A percentile compares a stretch with the other conserved stretches of the same genome.
Evolutionary conservation across 2,329 filamentous ascomycete genomes (phyloP).

Genomic region (Fusarium concolor): DNA sequence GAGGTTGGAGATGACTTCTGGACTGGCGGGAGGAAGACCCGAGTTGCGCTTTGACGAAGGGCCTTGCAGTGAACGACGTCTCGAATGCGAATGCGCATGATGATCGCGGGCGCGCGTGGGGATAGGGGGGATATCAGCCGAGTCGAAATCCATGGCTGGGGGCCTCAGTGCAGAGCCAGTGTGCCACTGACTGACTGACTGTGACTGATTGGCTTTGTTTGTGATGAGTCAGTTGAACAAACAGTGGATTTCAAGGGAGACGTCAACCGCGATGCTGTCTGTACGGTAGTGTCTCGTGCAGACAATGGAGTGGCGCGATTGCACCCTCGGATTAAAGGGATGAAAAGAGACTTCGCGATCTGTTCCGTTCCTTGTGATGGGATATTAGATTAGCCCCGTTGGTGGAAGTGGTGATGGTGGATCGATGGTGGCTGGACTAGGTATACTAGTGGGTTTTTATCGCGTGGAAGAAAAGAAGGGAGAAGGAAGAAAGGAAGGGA

Average conservation of each 20-base stretch:
- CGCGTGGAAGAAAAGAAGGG: slow-evolving; percentile 5
- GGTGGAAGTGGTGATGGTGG: slow-evolving; percentile 35
- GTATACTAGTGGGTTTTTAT: slow-evolving; percentile 17
- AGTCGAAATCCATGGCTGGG: slow-evolving; percentile 46
- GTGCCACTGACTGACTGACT: slow-evolving; percentile 13
- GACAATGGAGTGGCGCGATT: slow-evolving; percentile 15
- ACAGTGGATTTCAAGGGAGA: slow-evolving; percentile 29
- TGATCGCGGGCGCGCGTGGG: slow-evolving; percentile 44
- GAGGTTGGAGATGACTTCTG: slow-evolving; percentile 76
- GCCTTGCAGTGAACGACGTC: slow-evolving; percentile 34
- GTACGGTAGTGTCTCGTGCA: slow-evolving; percentile 14
- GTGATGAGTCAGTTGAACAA: slow-evolving; percentile 10
- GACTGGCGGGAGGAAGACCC: slow-evolving; percentile 62
- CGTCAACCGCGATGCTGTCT: too few relatives aligned
- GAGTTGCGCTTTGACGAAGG: slow-evolving; percentile 34
- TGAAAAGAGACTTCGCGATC: background rate
- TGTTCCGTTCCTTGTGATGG: background rate
- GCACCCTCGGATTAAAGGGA: slow-evolving; percentile 19
- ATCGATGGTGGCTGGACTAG: slow-evolving; percentile 24
- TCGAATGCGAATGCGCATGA: slow-evolving; percentile 19
- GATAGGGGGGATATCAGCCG: slow-evolving; percentile 49
- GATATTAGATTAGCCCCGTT: slow-evolving; percentile 31
- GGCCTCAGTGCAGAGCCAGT: too few relatives aligned
- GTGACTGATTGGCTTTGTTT: too few relatives aligned
- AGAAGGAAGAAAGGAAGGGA: background rate